Conservation (phyloP, 441 rosid genomes). For the Gossypium gossypioides region DNA sequence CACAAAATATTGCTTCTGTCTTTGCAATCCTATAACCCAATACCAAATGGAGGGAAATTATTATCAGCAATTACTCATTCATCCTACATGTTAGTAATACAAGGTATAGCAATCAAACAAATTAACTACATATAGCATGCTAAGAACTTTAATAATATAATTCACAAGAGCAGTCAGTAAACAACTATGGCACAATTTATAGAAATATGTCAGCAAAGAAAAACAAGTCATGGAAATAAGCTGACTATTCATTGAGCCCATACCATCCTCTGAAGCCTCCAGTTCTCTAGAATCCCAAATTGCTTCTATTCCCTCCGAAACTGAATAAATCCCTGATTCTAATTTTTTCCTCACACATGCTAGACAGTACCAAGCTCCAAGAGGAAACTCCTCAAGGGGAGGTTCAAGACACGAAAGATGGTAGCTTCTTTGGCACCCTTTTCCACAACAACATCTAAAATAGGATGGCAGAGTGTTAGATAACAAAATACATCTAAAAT, state of each 20-base stretch:
- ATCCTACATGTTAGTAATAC: neutral
- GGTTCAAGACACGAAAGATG: constrained; percentile 45
- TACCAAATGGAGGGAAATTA: neutral
- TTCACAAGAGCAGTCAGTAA: neutral
- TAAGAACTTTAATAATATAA: neutral
- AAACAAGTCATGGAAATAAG: neutral
- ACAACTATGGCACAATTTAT: neutral
- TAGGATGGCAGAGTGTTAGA: neutral
- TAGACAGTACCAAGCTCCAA: constrained; percentile 29
- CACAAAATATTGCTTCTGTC: constrained; percentile 26
- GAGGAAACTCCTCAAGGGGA: constrained; percentile 20
- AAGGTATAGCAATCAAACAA: neutral
- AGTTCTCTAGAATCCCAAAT: constrained; percentile 26
- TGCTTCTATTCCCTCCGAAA: constrained; percentile 29
- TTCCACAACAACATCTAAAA: constrained; percentile 53
- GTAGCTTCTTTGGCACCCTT: constrained; percentile 41
- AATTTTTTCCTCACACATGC: constrained; percentile 24
- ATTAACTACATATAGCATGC: neutral
- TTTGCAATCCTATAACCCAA: constrained; percentile 17
- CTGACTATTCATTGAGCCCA: neutral
- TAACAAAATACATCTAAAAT: neutral
- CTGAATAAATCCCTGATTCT: constrained; percentile 20
- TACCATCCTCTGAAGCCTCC: constrained; percentile 22
- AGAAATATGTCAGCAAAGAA: neutral
- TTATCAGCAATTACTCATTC: neutral